Conservation (phyloP, 352 stramenopile genomes). For the Phytophthora quininea region DNA sequence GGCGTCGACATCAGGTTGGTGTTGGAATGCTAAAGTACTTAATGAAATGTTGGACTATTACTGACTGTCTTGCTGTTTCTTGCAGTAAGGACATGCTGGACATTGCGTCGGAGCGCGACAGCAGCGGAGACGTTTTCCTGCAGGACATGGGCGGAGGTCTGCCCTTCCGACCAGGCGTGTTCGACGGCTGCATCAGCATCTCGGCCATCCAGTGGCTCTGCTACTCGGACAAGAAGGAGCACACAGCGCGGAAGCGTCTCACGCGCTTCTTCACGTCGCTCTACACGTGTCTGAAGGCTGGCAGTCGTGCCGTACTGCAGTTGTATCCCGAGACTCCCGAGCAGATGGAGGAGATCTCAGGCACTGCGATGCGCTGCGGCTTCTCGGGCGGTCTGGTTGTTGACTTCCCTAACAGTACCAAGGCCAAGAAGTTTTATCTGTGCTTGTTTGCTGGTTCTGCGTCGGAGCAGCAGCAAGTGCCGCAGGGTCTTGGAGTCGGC, state of each 20-base stretch:
- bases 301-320: constrained; percentile 96
- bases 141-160: constrained; percentile 99
- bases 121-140: constrained; percentile 87
- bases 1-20: constrained; percentile 94
- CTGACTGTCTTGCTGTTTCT: not conserved
- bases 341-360: constrained; percentile 95
- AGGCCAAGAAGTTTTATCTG: constrained; percentile 99
- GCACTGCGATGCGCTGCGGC: constrained; percentile 87
- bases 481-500: constrained; percentile 78
- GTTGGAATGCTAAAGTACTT: not conserved
- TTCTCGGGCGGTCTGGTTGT: constrained; percentile 98
- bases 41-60: not conserved
- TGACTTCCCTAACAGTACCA: constrained; percentile 99
- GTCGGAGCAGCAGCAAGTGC: constrained; percentile 79
- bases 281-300: constrained; percentile 87
- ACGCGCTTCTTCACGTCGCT: constrained; percentile 97
- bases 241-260: constrained; percentile 93
- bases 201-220: constrained; percentile 99
- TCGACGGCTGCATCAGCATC: constrained; percentile 99
- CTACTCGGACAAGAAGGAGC: constrained; percentile 98
- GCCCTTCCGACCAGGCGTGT: constrained; percentile 96
- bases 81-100: constrained; percentile 97
- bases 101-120: constrained; percentile 95
- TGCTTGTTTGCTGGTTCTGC: constrained; percentile 95
- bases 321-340: constrained; percentile 98